These are phyloP conservation scores for Shiraia bambusicola DNA, from an alignment of 2,329 filamentous ascomycete species.

Conservation along the genomic window DNA sequence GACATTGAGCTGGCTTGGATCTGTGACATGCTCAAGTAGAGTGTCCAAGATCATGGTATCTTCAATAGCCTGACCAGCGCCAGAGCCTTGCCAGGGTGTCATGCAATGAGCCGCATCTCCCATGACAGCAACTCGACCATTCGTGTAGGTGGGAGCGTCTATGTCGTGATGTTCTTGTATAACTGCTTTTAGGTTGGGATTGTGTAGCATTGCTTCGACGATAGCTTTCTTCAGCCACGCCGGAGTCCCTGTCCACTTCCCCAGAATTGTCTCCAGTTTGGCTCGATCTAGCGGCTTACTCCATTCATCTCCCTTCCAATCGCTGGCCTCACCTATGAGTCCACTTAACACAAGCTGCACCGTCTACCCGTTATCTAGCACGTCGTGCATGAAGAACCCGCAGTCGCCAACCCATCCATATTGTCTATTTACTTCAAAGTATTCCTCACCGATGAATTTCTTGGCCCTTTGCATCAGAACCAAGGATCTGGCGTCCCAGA, in stretches of 20 bases:
- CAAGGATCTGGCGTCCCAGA: constrained; percentile 14
- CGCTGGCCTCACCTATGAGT: constrained; percentile 1
- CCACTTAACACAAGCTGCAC: constrained; percentile 10
- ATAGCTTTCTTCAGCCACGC: constrained; percentile 44
- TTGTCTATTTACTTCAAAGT: constrained; percentile 6
- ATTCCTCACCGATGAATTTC: constrained; percentile 9
- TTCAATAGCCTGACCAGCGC: constrained; percentile 56
- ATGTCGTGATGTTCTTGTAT: constrained; percentile 3
- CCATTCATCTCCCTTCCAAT: constrained; percentile 4
- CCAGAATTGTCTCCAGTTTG: constrained; percentile 5
- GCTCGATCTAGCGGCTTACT: constrained; percentile 4
- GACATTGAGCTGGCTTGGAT: constrained; percentile 17
- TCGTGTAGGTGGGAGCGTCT: constrained; percentile 10
- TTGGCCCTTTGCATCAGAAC: constrained; percentile 13
- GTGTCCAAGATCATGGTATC: constrained; percentile 49
- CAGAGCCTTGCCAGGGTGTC: constrained; percentile 54
- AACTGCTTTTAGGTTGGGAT: constrained; percentile 10
- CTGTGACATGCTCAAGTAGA: constrained; percentile 26
- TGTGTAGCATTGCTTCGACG: constrained; percentile 41
- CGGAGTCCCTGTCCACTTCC: constrained; percentile 22
- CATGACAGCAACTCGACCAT: constrained; percentile 44
- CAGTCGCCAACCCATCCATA: constrained; percentile 17
- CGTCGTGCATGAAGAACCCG: constrained; percentile 18
- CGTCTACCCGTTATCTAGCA: constrained; percentile 14
- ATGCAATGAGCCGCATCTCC: constrained; percentile 58